Conservation (phyloP, 257 asterid species). For the Sherardia arvensis region DNA sequence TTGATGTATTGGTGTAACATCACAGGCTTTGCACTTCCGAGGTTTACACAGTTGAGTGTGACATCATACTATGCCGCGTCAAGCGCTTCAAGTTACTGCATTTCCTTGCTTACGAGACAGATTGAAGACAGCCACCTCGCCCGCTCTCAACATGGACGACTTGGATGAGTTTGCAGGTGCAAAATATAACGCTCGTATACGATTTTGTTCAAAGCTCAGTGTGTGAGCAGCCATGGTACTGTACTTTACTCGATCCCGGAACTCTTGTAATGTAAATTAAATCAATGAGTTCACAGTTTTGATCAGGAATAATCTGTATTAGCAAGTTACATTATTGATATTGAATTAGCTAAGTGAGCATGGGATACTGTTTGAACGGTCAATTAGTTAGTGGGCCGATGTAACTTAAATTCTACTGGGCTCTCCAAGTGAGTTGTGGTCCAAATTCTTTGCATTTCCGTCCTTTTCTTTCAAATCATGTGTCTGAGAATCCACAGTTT, state of each 20-base stretch:
- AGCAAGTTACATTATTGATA: no score
- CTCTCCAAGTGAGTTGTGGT: constrained; percentile 27
- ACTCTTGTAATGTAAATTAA: not conserved
- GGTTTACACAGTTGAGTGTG: constrained; percentile 66
- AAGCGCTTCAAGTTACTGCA: constrained; percentile 68
- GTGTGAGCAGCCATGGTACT: not conserved
- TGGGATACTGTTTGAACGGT: constrained; percentile 21
- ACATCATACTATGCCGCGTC: constrained; percentile 78
- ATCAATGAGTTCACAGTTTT: not conserved
- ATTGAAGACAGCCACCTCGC: constrained; percentile 48
- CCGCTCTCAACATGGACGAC: constrained; percentile 37
- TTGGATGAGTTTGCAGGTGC: constrained; percentile 41
- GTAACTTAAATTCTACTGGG: constrained; percentile 21
- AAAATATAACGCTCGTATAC: constrained; percentile 7
- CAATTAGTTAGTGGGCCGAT: constrained; percentile 23
- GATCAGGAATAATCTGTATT: not conserved
- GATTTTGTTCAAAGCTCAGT: constrained; percentile 1
- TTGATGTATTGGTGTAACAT: not conserved
- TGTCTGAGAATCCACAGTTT: constrained; percentile 9
- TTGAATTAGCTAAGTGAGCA: constrained; percentile 8
- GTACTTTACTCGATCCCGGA: not conserved
- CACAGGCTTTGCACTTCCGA: constrained; percentile 75
- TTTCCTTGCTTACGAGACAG: constrained; percentile 68
- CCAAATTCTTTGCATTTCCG: constrained; percentile 16
- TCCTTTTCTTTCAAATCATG: constrained; percentile 5